Conservation (phyloP, 306 rosid genomes). For the Castanopsis chinensis region DNA sequence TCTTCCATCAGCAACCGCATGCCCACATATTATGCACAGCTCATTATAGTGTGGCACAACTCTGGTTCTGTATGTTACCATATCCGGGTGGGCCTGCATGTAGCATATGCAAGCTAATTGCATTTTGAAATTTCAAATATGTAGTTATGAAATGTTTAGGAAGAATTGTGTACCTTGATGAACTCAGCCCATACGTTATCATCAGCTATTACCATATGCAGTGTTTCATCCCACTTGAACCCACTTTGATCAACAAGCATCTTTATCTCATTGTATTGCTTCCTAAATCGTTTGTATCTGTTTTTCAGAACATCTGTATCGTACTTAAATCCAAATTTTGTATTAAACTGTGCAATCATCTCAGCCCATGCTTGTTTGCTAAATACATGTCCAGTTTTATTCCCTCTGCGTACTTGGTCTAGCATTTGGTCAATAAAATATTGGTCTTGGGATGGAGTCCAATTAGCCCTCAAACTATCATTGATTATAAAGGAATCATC, state of each 20-base stretch:
- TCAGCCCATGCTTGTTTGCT: conserved; percentile 47
- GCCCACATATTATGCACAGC: conserved; percentile 53
- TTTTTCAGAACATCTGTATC: conserved; percentile 55
- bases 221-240: conserved; percentile 45
- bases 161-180: conserved; percentile 34
- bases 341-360: conserved; percentile 49
- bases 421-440: conserved; percentile 49
- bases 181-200: conserved; percentile 31
- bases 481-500: conserved; percentile 21
- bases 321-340: conserved; percentile 44
- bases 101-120: conserved; percentile 18
- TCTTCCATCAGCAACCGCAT: conserved; percentile 67
- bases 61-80: conserved; percentile 33
- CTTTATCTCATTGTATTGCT: conserved; percentile 53
- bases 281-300: conserved; percentile 53
- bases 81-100: conserved; percentile 54
- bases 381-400: conserved; percentile 42
- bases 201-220: conserved; percentile 33
- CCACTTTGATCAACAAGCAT: conserved; percentile 38
- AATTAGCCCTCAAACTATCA: conserved; percentile 47
- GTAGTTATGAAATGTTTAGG: conserved; percentile 12
- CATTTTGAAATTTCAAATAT: background rate
- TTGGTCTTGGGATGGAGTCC: conserved; percentile 57
- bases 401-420: conserved; percentile 46
- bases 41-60: conserved; percentile 38